Conservation (phyloP, 352 stramenopile species). For the Pythium aphanidermatum region DNA sequence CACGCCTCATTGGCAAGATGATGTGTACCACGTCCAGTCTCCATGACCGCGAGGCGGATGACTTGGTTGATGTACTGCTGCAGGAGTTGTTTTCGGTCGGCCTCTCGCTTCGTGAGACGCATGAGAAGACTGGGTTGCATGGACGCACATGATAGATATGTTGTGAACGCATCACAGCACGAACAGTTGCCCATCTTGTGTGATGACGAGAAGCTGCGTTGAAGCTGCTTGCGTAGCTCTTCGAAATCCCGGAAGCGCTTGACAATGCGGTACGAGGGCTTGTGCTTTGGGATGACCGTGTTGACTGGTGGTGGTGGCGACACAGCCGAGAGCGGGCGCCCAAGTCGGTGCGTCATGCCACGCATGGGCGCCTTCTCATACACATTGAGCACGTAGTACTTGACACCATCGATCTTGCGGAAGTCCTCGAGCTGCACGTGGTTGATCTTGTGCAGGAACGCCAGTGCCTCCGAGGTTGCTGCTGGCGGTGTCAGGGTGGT, state of each 20-base stretch:
- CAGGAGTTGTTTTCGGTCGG: conserved; percentile 10
- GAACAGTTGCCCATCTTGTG: conserved; percentile 12
- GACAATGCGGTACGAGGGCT: conserved; percentile 13
- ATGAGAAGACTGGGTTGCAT: conserved; percentile 17
- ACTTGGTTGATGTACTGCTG: conserved; percentile 20
- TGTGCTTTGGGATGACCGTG: too few species aligned
- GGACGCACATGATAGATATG: conserved; percentile 17
- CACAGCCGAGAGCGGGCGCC: too few species aligned
- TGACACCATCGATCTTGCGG: conserved; percentile 33
- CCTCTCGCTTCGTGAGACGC: conserved; percentile 12
- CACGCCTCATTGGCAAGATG: not conserved
- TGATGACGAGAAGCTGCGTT: conserved; percentile 1
- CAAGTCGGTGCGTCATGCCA: too few species aligned
- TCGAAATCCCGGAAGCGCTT: conserved; percentile 20
- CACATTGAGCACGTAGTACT: conserved; percentile 54
- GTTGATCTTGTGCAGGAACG: conserved; percentile 27
- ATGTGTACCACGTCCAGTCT: conserved; percentile 1
- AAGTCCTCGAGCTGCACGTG: conserved; percentile 40
- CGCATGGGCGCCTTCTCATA: conserved; percentile 34
- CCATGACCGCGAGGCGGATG: conserved; percentile 14
- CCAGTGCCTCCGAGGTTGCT: not conserved
- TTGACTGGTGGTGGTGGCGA: too few species aligned
- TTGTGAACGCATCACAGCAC: conserved; percentile 18
- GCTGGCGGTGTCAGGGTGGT: not conserved
- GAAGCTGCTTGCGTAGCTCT: conserved; percentile 18